Evolutionary conservation across 352 stramenopile genomes (phyloP).

Genomic region (Globisporangium sylvaticum): DNA sequence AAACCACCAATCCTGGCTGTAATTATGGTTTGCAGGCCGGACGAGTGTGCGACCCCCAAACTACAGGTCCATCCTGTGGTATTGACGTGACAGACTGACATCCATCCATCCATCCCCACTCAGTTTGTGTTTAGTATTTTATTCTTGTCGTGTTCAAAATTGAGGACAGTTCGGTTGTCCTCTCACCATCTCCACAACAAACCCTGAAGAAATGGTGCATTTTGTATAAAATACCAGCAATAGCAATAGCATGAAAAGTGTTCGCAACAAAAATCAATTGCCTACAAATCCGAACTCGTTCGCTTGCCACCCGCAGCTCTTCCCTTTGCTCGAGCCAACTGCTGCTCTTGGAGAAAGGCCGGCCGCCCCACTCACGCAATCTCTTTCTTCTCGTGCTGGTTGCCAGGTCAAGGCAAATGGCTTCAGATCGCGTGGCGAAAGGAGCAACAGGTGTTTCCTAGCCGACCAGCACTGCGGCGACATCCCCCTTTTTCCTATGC

Average conservation of each 20-base stretch:
- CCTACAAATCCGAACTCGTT: background rate
- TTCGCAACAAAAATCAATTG: background rate
- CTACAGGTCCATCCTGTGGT: background rate
- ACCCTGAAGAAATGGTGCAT: background rate
- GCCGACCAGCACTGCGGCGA: background rate
- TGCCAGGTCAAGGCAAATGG: background rate
- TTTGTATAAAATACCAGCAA: background rate
- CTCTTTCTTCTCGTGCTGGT: constrained; percentile 4
- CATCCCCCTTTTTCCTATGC: background rate
- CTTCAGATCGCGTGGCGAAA: constrained; percentile 1
- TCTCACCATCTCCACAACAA: background rate
- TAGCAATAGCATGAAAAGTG: background rate
- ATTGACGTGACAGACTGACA: background rate
- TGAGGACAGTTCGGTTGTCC: background rate
- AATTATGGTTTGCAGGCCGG: too few relatives aligned
- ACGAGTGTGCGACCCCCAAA: background rate
- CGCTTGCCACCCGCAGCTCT: background rate
- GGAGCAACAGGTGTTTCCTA: background rate
- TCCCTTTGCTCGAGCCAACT: background rate
- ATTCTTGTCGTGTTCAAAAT: background rate
- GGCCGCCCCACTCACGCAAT: background rate
- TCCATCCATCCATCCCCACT: background rate
- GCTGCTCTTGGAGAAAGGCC: background rate
- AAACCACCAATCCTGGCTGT: too few relatives aligned
- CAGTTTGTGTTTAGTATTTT: background rate